phyloP scores from a whole-genome alignment of 2,329 filamentous ascomycete species.

The Xylariaceae sp. region DNA sequence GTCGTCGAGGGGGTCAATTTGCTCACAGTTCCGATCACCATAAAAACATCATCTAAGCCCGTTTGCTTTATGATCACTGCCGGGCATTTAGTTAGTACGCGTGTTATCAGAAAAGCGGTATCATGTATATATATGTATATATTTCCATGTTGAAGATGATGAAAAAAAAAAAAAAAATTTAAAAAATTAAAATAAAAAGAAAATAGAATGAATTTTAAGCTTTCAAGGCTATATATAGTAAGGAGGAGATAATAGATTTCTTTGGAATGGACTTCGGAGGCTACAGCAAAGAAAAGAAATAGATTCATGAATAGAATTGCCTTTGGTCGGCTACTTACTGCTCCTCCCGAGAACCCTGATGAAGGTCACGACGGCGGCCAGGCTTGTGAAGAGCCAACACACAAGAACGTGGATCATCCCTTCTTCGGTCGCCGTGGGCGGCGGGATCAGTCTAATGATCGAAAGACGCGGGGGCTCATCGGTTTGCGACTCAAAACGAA shows the following conservation, averaged over 20 bases:
- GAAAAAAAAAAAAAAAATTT: not conserved
- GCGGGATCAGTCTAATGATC: too few species aligned
- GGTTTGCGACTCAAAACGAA: too few species aligned
- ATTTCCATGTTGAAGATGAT: not conserved
- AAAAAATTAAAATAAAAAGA: not conserved
- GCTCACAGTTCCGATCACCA: slow-evolving; percentile 10
- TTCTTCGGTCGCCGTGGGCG: not conserved
- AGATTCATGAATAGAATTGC: too few species aligned
- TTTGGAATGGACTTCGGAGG: not conserved
- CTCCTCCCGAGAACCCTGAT: not conserved
- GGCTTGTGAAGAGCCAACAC: not conserved
- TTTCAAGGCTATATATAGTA: too few species aligned
- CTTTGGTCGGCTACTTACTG: not conserved
- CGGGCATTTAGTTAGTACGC: not conserved
- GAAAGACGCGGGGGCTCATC: too few species aligned
- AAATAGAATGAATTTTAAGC: too few species aligned
- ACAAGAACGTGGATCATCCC: not conserved
- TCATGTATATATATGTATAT: too few species aligned
- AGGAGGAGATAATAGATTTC: too few species aligned
- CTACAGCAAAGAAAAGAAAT: not conserved
- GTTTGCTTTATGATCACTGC: slow-evolving; percentile 9
- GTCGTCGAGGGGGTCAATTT: too few species aligned
- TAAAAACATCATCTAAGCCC: slow-evolving; percentile 15
- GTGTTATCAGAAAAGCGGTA: not conserved
- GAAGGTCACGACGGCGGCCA: not conserved